These are phyloP conservation scores for Daldinia eschscholtzii DNA, from an alignment of 2,329 filamentous ascomycete genomes.

Conservation along the genomic window DNA sequence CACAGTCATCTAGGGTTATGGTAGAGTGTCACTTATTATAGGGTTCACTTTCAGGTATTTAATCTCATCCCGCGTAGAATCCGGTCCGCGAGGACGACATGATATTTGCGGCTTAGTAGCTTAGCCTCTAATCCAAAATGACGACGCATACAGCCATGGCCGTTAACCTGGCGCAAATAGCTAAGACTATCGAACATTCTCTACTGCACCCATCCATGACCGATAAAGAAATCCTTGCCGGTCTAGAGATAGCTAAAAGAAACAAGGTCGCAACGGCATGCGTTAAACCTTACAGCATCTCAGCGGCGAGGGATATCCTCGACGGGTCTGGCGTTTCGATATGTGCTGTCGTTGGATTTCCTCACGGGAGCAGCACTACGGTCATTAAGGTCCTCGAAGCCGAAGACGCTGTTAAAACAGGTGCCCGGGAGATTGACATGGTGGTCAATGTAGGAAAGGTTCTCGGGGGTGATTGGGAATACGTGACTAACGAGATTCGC, in stretches of 20 bases:
- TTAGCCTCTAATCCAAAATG: constrained; percentile 8
- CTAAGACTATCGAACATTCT: constrained; percentile 71
- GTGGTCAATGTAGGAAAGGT: constrained; percentile 72
- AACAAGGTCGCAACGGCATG: constrained; percentile 68
- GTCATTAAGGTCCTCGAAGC: constrained; percentile 68
- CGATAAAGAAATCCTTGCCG: constrained; percentile 64
- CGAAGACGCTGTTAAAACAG: constrained; percentile 59
- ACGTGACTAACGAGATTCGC: constrained; percentile 65
- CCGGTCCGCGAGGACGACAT: not conserved
- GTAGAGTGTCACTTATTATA: not conserved
- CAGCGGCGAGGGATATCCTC: constrained; percentile 62
- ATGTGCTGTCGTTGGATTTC: constrained; percentile 72
- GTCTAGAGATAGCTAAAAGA: constrained; percentile 61
- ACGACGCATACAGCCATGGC: constrained; percentile 49
- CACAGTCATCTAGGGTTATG: not conserved
- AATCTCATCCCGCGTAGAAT: not conserved
- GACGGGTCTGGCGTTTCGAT: constrained; percentile 62
- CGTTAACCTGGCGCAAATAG: constrained; percentile 61
- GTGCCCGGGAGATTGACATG: constrained; percentile 70
- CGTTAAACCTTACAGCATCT: constrained; percentile 68
- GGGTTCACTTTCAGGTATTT: not conserved
- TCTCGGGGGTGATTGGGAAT: constrained; percentile 68
- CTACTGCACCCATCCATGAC: constrained; percentile 73
- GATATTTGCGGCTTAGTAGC: not conserved
- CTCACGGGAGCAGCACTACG: constrained; percentile 68